Conservation (phyloP, 2,329 filamentous ascomycete genomes). For the Zymoseptoria brevis region DNA sequence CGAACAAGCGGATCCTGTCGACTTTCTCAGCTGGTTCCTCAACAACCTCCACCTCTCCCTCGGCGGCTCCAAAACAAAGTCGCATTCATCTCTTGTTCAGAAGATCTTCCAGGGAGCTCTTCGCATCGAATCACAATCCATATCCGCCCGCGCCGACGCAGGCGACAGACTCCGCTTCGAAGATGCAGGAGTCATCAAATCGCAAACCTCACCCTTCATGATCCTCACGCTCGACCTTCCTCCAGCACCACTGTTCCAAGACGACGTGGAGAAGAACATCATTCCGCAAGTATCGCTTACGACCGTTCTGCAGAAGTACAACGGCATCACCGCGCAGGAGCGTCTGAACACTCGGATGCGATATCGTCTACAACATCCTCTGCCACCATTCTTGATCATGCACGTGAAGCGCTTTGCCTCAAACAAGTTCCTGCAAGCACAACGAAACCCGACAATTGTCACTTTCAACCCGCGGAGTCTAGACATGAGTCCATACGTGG, state of each 20-base stretch:
- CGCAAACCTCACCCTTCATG: conserved; percentile 71
- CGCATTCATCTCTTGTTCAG: conserved; percentile 78
- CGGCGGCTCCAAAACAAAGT: conserved; percentile 80
- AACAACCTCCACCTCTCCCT: conserved; percentile 90
- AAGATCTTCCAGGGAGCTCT: conserved; percentile 88
- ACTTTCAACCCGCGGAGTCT: conserved; percentile 82
- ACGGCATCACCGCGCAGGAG: conserved; percentile 79
- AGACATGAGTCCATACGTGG: conserved; percentile 83
- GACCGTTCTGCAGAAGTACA: conserved; percentile 82
- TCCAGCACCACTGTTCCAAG: conserved; percentile 87
- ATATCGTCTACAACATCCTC: conserved; percentile 79
- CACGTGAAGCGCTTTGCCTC: conserved; percentile 95
- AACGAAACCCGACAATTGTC: conserved; percentile 91
- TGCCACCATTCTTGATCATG: conserved; percentile 85
- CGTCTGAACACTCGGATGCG: conserved; percentile 80
- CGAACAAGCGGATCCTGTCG: conserved; percentile 85
- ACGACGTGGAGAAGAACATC: conserved; percentile 88
- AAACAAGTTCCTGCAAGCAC: conserved; percentile 91
- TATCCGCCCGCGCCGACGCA: conserved; percentile 82
- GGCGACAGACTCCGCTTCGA: conserved; percentile 87
- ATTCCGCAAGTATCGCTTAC: conserved; percentile 86
- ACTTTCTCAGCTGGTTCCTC: conserved; percentile 95
- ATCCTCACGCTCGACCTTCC: conserved; percentile 91
- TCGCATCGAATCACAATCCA: conserved; percentile 86
- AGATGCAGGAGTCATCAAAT: conserved; percentile 69